Evolutionary conservation across 345 rosid species (phyloP).

Genomic region (Eucalyptus polyanthemos): DNA sequence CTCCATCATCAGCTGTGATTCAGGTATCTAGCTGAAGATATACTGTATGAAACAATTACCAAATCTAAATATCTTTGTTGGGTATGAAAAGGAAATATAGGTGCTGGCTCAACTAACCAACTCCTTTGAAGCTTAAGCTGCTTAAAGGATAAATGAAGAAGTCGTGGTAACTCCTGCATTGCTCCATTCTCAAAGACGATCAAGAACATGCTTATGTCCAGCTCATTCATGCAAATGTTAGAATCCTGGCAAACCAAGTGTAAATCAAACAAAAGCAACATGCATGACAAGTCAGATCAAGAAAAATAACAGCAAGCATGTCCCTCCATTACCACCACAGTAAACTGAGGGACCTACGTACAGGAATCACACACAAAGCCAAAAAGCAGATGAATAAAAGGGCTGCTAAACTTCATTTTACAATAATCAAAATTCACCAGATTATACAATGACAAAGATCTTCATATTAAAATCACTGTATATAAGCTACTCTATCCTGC

Average conservation of each 20-base stretch:
- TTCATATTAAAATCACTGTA: not conserved
- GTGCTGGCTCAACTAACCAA: not conserved
- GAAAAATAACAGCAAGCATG: not conserved
- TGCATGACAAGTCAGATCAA: not conserved
- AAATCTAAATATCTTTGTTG: not conserved
- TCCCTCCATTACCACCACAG: not conserved
- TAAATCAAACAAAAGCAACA: not conserved
- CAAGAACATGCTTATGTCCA: not conserved
- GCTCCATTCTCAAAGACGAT: not conserved
- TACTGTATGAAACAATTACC: not conserved
- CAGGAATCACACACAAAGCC: not conserved
- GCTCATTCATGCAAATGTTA: not conserved
- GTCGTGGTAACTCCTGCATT: not conserved
- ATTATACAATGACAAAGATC: not conserved
- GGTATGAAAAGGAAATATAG: not conserved
- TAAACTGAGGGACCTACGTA: not conserved
- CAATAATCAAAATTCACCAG: not conserved
- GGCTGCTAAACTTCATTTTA: not conserved
- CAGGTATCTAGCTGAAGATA: not conserved
- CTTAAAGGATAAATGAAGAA: not conserved
- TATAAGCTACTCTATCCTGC: not conserved
- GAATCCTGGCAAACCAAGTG: not conserved
- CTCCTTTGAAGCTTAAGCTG: not conserved
- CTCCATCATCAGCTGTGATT: not conserved
- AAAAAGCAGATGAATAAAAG: not conserved